Percentiles rank a stretch among this genome's conserved stretches.
Conservation (phyloP, 1,284 basidiomycete species). For the Microbotryum saponariae region DNA sequence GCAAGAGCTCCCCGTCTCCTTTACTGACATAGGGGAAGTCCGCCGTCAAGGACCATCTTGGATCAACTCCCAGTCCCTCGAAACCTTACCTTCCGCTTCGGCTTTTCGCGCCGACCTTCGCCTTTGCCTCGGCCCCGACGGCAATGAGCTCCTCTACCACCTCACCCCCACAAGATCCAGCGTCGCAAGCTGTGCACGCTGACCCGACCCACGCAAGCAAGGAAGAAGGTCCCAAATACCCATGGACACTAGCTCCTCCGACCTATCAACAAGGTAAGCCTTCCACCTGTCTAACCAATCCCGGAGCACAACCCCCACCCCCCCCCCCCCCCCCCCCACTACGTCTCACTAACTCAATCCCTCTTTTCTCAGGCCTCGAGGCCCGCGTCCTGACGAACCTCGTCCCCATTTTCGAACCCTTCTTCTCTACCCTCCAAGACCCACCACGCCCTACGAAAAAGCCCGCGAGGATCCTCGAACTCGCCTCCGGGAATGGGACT, state of each 20-base stretch:
- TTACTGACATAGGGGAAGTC: background rate
- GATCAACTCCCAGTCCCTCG: background rate
- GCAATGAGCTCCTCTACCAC: background rate
- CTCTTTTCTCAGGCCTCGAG: constrained; percentile 9
- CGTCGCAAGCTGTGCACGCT: background rate
- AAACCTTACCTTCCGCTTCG: background rate
- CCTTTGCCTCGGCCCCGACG: background rate
- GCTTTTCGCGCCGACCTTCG: background rate
- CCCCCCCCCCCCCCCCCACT: background rate
- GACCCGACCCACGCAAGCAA: background rate
- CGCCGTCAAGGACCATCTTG: background rate
- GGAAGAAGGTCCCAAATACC: constrained; percentile 4
- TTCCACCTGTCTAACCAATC: background rate
- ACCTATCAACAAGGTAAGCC: constrained; percentile 13
- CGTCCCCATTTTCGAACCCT: constrained; percentile 13
- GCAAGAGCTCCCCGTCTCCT: too few relatives aligned
- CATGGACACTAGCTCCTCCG: constrained; percentile 13
- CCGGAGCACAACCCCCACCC: too few relatives aligned
- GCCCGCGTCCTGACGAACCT: constrained; percentile 12
- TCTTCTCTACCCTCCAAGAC: background rate
- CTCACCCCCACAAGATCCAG: background rate
- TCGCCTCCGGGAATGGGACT: constrained; percentile 16
- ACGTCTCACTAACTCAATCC: background rate
- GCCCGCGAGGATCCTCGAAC: constrained; percentile 10
- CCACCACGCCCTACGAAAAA: background rate